Evolutionary conservation across 139 green algal species (phyloP).

Genomic region (Bryopsis sp.): DNA sequence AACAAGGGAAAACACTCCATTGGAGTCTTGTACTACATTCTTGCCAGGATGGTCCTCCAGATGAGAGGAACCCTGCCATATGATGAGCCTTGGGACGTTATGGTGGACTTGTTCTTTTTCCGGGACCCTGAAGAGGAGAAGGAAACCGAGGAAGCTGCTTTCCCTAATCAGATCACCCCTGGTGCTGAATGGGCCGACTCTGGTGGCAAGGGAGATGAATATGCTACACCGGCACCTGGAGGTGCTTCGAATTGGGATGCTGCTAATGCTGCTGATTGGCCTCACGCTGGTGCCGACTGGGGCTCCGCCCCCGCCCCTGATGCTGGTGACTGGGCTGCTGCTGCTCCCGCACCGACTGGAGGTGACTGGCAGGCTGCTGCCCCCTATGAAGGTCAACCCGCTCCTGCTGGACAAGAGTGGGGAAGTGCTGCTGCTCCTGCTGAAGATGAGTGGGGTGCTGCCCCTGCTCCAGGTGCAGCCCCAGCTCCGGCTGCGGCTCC

Average conservation of each 20-base stretch:
- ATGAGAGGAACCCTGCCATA: constrained; percentile 83
- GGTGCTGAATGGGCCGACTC: neutral
- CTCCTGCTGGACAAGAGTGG: neutral
- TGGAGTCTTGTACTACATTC: constrained; percentile 93
- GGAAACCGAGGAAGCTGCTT: constrained; percentile 49
- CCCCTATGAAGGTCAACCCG: no score
- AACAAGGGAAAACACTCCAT: constrained; percentile 99
- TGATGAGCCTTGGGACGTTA: constrained; percentile 76
- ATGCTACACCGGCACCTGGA: neutral
- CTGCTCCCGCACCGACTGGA: neutral
- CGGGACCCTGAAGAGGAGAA: constrained; percentile 84
- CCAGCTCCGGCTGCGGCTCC: neutral
- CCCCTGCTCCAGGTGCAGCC: neutral
- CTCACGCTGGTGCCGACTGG: constrained; percentile 5
- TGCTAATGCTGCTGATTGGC: constrained; percentile 5
- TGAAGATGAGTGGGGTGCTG: constrained; percentile 4
- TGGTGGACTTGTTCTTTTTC: constrained; percentile 99
- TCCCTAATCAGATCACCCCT: neutral
- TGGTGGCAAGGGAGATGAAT: no score
- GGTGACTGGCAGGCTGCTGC: neutral
- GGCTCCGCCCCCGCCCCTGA: neutral
- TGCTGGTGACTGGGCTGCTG: neutral
- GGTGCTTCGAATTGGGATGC: constrained; percentile 10
- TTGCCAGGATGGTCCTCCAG: constrained; percentile 95
- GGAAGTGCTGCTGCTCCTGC: neutral